phyloP scores from a whole-genome alignment of 2,329 filamentous ascomycete species.

The Fusarium buharicum region DNA sequence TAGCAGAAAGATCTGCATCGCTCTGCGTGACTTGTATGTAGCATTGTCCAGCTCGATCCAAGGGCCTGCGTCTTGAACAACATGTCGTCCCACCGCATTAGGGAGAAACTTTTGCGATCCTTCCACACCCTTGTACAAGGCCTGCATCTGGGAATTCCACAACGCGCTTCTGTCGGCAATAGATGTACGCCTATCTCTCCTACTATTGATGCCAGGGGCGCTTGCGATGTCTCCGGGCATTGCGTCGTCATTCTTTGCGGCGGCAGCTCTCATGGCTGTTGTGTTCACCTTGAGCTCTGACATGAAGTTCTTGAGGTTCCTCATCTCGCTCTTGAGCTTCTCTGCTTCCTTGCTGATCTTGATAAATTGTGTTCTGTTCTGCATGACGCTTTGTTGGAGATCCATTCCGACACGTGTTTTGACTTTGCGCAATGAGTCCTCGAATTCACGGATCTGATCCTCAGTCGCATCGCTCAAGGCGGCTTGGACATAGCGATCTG shows the following conservation, averaged over 20 bases:
- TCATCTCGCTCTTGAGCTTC: constrained; percentile 96
- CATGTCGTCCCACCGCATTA: constrained; percentile 88
- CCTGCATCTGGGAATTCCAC: constrained; percentile 75
- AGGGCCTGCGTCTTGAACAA: constrained; percentile 88
- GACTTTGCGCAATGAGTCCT: constrained; percentile 77
- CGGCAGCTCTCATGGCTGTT: constrained; percentile 70
- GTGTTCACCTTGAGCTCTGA: constrained; percentile 87
- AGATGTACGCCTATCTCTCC: constrained; percentile 87
- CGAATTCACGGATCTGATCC: constrained; percentile 85
- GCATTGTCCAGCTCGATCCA: constrained; percentile 98
- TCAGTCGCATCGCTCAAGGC: constrained; percentile 87
- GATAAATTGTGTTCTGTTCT: constrained; percentile 98
- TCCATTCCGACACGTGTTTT: constrained; percentile 83
- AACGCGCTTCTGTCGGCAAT: constrained; percentile 76
- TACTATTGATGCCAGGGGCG: constrained; percentile 65
- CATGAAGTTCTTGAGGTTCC: constrained; percentile 88
- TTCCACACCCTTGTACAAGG: constrained; percentile 96
- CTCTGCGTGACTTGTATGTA: constrained; percentile 91
- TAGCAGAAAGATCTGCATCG: constrained; percentile 90
- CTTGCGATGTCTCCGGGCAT: constrained; percentile 61
- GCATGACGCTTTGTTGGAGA: constrained; percentile 93
- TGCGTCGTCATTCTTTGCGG: constrained; percentile 61
- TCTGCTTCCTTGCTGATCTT: constrained; percentile 99
- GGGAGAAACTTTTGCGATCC: constrained; percentile 97
- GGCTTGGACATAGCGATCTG: constrained; percentile 81